Percentiles rank a stretch among this genome's conserved stretches.
Conservation (phyloP, 2,329 filamentous ascomycete species). For the Cercospora brassicicola region DNA sequence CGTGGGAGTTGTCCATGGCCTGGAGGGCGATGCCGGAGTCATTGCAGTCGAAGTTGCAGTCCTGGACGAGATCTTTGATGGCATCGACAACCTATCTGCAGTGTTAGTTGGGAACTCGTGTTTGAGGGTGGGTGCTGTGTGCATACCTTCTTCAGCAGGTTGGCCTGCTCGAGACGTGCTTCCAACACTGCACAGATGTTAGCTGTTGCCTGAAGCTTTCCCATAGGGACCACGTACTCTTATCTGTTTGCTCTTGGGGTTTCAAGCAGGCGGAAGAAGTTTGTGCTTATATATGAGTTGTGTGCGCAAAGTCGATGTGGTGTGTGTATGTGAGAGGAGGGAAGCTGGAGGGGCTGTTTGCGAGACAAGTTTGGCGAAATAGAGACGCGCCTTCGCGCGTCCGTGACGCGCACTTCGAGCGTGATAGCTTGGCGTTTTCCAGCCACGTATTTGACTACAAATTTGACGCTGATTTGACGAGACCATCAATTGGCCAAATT, state of each 20-base stretch:
- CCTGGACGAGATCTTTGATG: slow-evolving; percentile 98
- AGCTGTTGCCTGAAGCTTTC: slow-evolving; percentile 14
- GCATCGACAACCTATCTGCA: slow-evolving; percentile 83
- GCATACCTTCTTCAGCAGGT: slow-evolving; percentile 89
- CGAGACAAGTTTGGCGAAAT: slow-evolving; percentile 1
- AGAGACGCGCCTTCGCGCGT: slow-evolving; percentile 3
- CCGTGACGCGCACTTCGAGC: neutral
- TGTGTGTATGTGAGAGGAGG: neutral
- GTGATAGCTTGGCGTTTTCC: neutral
- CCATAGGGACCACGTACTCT: slow-evolving; percentile 13
- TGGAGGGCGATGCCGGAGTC: slow-evolving; percentile 97
- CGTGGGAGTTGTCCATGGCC: slow-evolving; percentile 99
- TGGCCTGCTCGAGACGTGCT: slow-evolving; percentile 92
- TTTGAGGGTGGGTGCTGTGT: neutral
- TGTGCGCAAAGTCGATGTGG: neutral
- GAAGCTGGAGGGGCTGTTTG: slow-evolving; percentile 4
- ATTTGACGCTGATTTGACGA: neutral
- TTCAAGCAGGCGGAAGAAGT: neutral
- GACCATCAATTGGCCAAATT: neutral
- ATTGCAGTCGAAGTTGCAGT: slow-evolving; percentile 99
- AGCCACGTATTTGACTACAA: neutral
- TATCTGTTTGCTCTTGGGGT: slow-evolving; percentile 2
- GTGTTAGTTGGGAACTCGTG: slow-evolving; percentile 21
- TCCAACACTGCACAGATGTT: slow-evolving; percentile 69
- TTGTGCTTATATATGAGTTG: neutral